phyloP scores from a whole-genome alignment of 73 alveolate genomes.

The Paramecium octaurelia region DNA sequence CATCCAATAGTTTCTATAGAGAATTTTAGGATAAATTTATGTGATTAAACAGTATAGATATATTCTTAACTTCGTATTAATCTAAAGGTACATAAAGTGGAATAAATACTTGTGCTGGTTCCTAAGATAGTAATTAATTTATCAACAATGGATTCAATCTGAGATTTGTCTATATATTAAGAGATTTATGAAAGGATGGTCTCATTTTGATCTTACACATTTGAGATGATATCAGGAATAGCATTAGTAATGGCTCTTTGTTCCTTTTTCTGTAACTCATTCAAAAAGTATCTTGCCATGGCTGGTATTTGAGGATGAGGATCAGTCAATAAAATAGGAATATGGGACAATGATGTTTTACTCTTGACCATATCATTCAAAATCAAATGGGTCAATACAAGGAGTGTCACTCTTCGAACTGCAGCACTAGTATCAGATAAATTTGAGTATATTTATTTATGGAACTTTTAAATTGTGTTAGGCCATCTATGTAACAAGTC shows the following conservation, averaged over 20 bases:
- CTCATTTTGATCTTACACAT: background rate
- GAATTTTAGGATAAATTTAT: background rate
- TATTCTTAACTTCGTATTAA: background rate
- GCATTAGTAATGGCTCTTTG: slow-evolving; percentile 41
- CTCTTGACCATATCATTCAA: slow-evolving; percentile 59
- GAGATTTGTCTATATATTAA: background rate
- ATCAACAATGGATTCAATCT: background rate
- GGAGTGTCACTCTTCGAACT: slow-evolving; percentile 44
- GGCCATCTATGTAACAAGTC: slow-evolving; percentile 53
- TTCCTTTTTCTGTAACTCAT: slow-evolving; percentile 53
- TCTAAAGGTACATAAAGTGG: background rate
- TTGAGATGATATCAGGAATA: slow-evolving; percentile 30
- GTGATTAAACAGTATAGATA: background rate
- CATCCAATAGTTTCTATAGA: background rate
- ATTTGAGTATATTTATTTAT: background rate
- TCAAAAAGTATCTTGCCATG: slow-evolving; percentile 35
- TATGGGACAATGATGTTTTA: slow-evolving; percentile 28
- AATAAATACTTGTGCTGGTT: background rate
- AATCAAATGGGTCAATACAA: slow-evolving; percentile 56
- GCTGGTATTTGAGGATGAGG: slow-evolving; percentile 45
- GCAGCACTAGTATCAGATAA: slow-evolving; percentile 23
- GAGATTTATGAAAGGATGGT: background rate
- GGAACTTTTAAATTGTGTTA: background rate
- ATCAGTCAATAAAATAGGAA: slow-evolving; percentile 40
- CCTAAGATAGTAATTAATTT: background rate